Conservation (phyloP, 176 grass and related monocot species). For the Stipa capillata region DNA sequence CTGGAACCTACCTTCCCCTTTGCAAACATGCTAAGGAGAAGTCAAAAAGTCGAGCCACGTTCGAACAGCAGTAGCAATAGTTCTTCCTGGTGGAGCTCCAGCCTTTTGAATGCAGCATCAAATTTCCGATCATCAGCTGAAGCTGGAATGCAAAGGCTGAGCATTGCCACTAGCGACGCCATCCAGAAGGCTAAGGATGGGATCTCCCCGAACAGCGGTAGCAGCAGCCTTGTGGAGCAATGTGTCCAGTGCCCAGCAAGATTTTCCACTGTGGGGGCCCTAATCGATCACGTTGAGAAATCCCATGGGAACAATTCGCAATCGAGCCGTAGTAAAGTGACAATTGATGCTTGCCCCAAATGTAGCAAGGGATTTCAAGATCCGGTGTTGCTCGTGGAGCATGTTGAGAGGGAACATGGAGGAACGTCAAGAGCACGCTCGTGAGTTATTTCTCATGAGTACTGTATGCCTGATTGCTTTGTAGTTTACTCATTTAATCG, state of each 20-base stretch:
- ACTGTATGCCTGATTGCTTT: background rate
- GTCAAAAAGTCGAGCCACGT: constrained; percentile 44
- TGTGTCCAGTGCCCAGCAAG: constrained; percentile 68
- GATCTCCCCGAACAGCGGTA: constrained; percentile 34
- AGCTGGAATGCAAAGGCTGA: constrained; percentile 77
- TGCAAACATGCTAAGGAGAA: constrained; percentile 52
- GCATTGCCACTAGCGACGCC: constrained; percentile 60
- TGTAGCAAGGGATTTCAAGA: constrained; percentile 84
- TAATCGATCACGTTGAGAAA: constrained; percentile 70
- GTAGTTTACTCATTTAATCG: constrained; percentile 5
- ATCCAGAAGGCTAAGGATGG: constrained; percentile 69
- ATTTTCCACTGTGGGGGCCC: constrained; percentile 61
- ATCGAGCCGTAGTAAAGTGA: constrained; percentile 22
- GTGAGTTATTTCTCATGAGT: background rate
- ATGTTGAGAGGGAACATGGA: constrained; percentile 95
- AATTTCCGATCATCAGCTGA: constrained; percentile 78
- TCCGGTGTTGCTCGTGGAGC: constrained; percentile 83
- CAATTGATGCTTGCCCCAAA: constrained; percentile 83
- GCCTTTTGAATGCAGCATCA: constrained; percentile 59
- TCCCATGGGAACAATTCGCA: constrained; percentile 48
- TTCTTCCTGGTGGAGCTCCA: constrained; percentile 86
- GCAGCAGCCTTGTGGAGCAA: constrained; percentile 53
- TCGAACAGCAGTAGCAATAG: constrained; percentile 30
- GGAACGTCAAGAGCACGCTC: constrained; percentile 45
- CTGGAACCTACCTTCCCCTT: constrained; percentile 51